These are phyloP conservation scores for Linnemannia schmuckeri DNA, from an alignment of 192 early-diverging fungal genomes.

Conservation along the genomic window DNA sequence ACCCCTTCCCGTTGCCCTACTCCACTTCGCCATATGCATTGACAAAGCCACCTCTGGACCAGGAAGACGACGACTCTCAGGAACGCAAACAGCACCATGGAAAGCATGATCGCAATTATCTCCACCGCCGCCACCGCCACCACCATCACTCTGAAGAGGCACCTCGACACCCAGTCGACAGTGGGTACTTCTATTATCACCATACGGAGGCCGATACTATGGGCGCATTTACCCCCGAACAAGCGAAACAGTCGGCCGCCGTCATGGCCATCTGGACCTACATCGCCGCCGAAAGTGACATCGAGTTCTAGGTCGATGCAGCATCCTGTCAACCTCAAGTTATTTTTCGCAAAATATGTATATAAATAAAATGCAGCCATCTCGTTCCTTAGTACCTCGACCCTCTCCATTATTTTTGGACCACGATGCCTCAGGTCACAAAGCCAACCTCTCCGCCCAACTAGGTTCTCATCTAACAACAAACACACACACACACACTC, in stretches of 20 bases:
- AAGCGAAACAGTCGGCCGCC: slow-evolving; percentile 66
- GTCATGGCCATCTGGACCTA: slow-evolving; percentile 71
- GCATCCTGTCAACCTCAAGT: not conserved
- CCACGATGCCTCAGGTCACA: not conserved
- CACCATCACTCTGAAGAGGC: not conserved
- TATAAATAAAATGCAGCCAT: not conserved
- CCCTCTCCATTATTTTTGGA: not conserved
- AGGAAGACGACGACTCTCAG: slow-evolving; percentile 13
- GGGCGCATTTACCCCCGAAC: slow-evolving; percentile 61
- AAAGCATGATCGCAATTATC: not conserved
- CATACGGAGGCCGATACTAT: slow-evolving; percentile 66
- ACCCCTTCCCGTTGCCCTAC: slow-evolving; percentile 58
- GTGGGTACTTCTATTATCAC: slow-evolving; percentile 71
- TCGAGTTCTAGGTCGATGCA: slow-evolving; percentile 24
- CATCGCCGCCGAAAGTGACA: slow-evolving; percentile 61
- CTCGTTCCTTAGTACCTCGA: not conserved
- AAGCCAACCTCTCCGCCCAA: not conserved
- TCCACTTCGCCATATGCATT: slow-evolving; percentile 38
- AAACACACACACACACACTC: not conserved
- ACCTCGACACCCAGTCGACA: slow-evolving; percentile 28
- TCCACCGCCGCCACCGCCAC: not conserved
- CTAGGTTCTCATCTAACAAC: not conserved
- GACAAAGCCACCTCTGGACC: slow-evolving; percentile 19
- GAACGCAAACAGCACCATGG: not conserved
- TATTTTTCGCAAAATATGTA: not conserved